phyloP scores from a whole-genome alignment of 768 basidiomycete genomes.

The Serendipita sp. region DNA sequence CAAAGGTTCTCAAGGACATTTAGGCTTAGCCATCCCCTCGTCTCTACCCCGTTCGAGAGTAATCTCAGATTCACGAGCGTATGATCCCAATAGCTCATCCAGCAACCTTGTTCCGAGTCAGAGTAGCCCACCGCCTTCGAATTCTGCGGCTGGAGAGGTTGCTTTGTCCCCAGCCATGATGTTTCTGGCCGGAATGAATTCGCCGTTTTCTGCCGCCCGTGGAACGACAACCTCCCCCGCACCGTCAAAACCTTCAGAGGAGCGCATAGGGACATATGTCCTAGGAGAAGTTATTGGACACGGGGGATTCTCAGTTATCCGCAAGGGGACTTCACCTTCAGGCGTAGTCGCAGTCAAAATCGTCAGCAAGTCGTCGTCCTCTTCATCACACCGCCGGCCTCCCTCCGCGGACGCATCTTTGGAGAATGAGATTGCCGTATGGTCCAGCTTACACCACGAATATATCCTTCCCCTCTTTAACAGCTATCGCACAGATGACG shows the following conservation, averaged over 20 bases:
- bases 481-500: conserved; percentile 36
- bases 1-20: background rate
- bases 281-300: conserved; percentile 62
- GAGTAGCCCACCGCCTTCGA: background rate
- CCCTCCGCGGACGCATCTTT: conserved; percentile 40
- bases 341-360: conserved; percentile 75
- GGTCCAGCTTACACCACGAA: conserved; percentile 66
- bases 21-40: background rate
- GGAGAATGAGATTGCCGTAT: conserved; percentile 53
- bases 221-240: background rate
- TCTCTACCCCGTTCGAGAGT: background rate
- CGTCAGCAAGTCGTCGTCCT: conserved; percentile 29
- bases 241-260: background rate
- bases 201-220: background rate
- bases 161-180: conserved; percentile 1
- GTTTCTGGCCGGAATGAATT: background rate
- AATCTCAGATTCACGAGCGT: background rate
- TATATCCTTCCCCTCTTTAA: conserved; percentile 75
- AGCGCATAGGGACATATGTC: conserved; percentile 27
- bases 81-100: background rate
- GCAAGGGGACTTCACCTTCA: conserved; percentile 43
- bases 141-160: background rate
- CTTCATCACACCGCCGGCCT: conserved; percentile 21
- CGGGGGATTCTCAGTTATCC: conserved; percentile 70
- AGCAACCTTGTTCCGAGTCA: background rate